A percentile compares a stretch with the other conserved stretches of the same genome.
These are phyloP conservation scores for Fusarium protoensiforme DNA, from an alignment of 2,329 filamentous ascomycete species.

Conservation along the genomic window DNA sequence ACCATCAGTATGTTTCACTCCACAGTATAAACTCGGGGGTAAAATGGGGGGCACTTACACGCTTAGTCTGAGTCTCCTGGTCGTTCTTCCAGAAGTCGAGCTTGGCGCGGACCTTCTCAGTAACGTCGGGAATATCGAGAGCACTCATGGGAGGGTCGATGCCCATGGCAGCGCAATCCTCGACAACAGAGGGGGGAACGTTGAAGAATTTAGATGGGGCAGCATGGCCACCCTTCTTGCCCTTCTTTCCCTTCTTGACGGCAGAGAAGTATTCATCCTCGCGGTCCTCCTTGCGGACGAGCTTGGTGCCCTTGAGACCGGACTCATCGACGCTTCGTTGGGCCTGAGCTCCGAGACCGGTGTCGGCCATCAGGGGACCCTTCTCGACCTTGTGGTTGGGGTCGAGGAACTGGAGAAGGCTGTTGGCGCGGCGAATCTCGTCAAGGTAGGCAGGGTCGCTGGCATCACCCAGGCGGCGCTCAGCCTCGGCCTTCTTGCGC, in stretches of 20 bases:
- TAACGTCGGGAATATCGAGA: constrained; percentile 79
- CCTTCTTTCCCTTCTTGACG: constrained; percentile 88
- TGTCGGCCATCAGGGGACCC: constrained; percentile 70
- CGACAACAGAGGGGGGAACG: constrained; percentile 89
- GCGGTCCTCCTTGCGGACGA: constrained; percentile 87
- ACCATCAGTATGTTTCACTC: constrained; percentile 42
- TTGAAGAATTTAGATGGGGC: constrained; percentile 74
- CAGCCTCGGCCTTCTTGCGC: constrained; percentile 79
- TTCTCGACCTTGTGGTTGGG: constrained; percentile 77
- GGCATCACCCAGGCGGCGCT: constrained; percentile 82
- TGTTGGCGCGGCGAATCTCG: constrained; percentile 90
- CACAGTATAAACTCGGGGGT: neutral
- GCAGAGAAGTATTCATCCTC: constrained; percentile 88
- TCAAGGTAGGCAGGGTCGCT: constrained; percentile 90
- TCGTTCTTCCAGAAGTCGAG: constrained; percentile 90
- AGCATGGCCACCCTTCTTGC: constrained; percentile 71
- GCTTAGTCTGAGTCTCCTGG: constrained; percentile 88
- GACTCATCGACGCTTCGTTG: constrained; percentile 86
- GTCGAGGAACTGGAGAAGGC: constrained; percentile 91
- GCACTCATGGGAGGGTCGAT: constrained; percentile 90
- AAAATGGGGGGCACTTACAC: constrained; percentile 68
- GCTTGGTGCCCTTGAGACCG: constrained; percentile 85
- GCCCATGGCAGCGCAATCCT: constrained; percentile 85
- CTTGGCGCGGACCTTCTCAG: constrained; percentile 94
- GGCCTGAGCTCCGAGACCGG: constrained; percentile 81